Evolutionary conservation across 768 basidiomycete genomes (phyloP).

Genomic region (Macrolepiota dolichaula): DNA sequence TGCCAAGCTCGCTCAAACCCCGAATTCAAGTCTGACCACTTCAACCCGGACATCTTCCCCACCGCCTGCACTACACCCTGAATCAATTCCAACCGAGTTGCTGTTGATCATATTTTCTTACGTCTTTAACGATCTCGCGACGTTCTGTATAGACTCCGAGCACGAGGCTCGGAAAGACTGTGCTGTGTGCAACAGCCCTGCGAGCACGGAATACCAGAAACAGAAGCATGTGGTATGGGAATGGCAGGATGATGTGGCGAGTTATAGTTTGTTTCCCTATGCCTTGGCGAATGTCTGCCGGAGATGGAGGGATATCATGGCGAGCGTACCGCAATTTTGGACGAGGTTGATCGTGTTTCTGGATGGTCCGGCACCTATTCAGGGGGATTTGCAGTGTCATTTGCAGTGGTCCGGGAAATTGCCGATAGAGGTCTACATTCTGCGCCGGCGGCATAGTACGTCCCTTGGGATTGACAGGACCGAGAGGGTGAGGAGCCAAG

Average conservation of each 20-base stretch:
- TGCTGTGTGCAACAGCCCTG: not conserved
- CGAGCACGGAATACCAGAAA: not conserved
- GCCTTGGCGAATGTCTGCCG: constrained; percentile 11
- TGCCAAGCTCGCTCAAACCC: not conserved
- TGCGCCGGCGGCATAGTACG: constrained; percentile 12
- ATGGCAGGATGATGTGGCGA: not conserved
- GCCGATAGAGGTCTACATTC: constrained; percentile 15
- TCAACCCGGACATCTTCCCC: not conserved
- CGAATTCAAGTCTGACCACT: too few relatives aligned
- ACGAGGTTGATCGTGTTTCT: constrained; percentile 17
- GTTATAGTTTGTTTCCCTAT: constrained; percentile 12
- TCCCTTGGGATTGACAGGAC: constrained; percentile 6
- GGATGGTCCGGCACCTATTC: constrained; percentile 7
- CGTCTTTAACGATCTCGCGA: constrained; percentile 3
- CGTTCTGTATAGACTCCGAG: not conserved
- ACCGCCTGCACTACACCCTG: not conserved
- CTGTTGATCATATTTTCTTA: constrained; percentile 12
- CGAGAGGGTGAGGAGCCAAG: not conserved
- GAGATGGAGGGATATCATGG: constrained; percentile 12
- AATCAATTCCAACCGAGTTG: constrained; percentile 10
- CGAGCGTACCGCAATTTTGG: constrained; percentile 15
- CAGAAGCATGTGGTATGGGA: constrained; percentile 5
- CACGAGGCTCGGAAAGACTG: constrained; percentile 3
- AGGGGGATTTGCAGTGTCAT: constrained; percentile 5
- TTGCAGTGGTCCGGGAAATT: constrained; percentile 13